Evolutionary conservation across 2,329 filamentous ascomycete genomes (phyloP), one percentile per base, ranked within the genome.

Genomic region (Berkeleyomyces rouxiae): DNA sequence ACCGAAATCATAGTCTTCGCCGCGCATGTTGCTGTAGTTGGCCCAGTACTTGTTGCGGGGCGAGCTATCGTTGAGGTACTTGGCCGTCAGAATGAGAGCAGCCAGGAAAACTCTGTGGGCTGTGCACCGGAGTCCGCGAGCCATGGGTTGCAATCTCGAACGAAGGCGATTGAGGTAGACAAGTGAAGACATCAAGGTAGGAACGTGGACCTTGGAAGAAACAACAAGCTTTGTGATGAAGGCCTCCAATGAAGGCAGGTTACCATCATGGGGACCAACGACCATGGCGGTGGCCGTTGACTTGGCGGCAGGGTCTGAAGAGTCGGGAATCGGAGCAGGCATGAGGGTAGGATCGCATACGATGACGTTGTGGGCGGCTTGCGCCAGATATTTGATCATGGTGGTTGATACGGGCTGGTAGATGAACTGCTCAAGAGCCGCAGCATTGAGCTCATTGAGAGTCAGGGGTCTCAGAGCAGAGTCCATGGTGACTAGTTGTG

Each of bases 1-100:
- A 69, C 90, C 88, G 70, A 97, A 99, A 70, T 79, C 82, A 71
- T 77, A 79, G 66, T 69, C 71, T 7, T 79, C 76, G 9, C 84
- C 83, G 72, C 79, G 86, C 68, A 96, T 85, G 69, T 85, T 77
- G 65, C 87, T 95, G 79, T 97, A 99, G 70, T 85, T 86, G 67
- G 93, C 91, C 93, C 93, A 99, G 80, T 99, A 93, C 84, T 97
- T 97, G 83, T 99, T 99, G 85, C 97, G 97, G 66, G 93, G 93
- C 10, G 90, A 96, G 66, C 90, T 96, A 79, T 97, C 93, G 74
- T 99, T 97, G 68, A 97, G 82, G 74, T 96, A 96, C 84, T 99
- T 99, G 69, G 93, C 92, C 1, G 93, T 85, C 55, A 86, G 79
- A 71, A 93, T 93, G 67, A 92, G 84, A 13, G 88, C 79, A 49